phyloP scores from a whole-genome alignment of 768 basidiomycete species.

The Dendrothele bispora region DNA sequence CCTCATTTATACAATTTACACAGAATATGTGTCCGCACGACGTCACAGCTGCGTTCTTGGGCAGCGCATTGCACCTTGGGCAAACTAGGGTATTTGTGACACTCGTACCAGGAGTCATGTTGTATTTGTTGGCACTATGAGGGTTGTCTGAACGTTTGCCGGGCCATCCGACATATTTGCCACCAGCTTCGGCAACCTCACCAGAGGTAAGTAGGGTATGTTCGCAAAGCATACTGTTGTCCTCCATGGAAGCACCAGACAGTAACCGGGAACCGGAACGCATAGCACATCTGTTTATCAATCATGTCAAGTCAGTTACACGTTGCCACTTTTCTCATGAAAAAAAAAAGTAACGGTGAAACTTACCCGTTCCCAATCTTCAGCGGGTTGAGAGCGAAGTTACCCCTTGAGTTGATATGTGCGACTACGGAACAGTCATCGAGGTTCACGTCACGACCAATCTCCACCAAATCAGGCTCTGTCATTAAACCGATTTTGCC shows the following conservation, averaged over 20 bases:
- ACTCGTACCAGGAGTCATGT: constrained; percentile 3
- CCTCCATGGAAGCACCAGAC: constrained; percentile 52
- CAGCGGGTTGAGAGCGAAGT: constrained; percentile 42
- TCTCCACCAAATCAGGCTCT: constrained; percentile 46
- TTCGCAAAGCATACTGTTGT: constrained; percentile 46
- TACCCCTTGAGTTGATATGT: constrained; percentile 47
- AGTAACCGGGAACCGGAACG: constrained; percentile 46
- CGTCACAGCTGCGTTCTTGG: constrained; percentile 28
- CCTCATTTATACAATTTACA: constrained; percentile 7
- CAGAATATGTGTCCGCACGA: constrained; percentile 26
- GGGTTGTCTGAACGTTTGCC: constrained; percentile 27
- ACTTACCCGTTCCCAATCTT: constrained; percentile 38
- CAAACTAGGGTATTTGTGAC: constrained; percentile 21
- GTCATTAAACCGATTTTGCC: constrained; percentile 44
- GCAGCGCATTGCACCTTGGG: constrained; percentile 30
- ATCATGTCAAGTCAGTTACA: constrained; percentile 1
- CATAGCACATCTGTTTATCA: constrained; percentile 34
- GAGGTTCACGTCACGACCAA: constrained; percentile 43
- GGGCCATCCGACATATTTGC: constrained; percentile 45
- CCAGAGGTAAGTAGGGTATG: constrained; percentile 48
- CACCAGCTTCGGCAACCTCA: constrained; percentile 41
- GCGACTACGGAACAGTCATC: constrained; percentile 49
- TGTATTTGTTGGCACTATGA: constrained; percentile 15
- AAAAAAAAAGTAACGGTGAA: background rate
- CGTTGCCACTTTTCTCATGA: too few relatives aligned